Conservation (phyloP, 495 filamentous ascomycete genomes). For the Apiosordaria backusii region DNA sequence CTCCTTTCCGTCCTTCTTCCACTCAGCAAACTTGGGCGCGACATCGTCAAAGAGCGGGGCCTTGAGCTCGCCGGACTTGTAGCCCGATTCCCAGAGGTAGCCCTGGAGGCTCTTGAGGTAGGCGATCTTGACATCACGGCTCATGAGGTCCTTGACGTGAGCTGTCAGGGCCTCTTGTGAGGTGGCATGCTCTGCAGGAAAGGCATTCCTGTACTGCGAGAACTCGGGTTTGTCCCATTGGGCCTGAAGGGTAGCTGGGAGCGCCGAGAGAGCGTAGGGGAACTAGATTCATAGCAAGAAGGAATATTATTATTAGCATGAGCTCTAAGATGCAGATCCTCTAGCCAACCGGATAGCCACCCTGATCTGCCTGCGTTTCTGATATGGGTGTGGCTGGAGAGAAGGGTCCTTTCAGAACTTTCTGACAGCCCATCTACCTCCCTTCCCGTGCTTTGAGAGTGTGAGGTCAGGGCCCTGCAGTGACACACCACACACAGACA, state of each 20-base stretch:
- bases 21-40: conserved; percentile 49
- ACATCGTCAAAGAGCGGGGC: conserved; percentile 70
- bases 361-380: neutral
- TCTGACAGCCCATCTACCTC: neutral
- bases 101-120: conserved; percentile 72
- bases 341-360: neutral
- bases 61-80: conserved; percentile 54
- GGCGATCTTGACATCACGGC: conserved; percentile 61
- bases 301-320: conserved; percentile 2
- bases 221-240: conserved; percentile 60
- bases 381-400: neutral
- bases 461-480: neutral
- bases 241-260: conserved; percentile 52
- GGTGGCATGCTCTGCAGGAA: conserved; percentile 55
- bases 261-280: conserved; percentile 61
- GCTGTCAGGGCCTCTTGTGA: conserved; percentile 49
- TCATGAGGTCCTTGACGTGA: conserved; percentile 62
- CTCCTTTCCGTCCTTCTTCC: conserved; percentile 43
- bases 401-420: neutral
- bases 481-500: neutral
- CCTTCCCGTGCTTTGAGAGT: neutral
- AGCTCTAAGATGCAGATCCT: neutral
- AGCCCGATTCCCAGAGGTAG: conserved; percentile 66
- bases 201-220: conserved; percentile 56
- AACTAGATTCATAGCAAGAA: conserved; percentile 45